phyloP scores from a whole-genome alignment of 331 rosid genomes.

The Quercus lobata region DNA sequence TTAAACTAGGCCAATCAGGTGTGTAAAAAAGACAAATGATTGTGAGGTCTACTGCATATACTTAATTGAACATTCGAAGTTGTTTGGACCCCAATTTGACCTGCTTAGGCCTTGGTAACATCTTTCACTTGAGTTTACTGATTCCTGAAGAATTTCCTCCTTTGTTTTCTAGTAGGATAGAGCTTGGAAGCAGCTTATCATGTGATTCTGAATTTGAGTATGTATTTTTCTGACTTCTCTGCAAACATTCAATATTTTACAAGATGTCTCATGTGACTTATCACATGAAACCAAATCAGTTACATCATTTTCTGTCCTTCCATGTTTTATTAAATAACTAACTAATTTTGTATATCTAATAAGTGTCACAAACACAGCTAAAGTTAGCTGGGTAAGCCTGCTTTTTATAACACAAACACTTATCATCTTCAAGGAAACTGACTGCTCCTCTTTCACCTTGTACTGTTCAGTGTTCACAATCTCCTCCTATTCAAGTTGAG shows the following conservation, averaged over 20 bases:
- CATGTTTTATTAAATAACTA: slow-evolving; percentile 22
- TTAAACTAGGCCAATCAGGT: too few relatives aligned
- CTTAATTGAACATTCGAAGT: too few relatives aligned
- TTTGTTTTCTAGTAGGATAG: slow-evolving; percentile 29
- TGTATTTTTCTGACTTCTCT: slow-evolving; percentile 40
- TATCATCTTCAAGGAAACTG: slow-evolving; percentile 23
- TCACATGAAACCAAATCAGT: slow-evolving; percentile 54
- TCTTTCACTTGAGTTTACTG: neutral
- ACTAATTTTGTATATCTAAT: slow-evolving; percentile 8
- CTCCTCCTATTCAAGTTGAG: neutral
- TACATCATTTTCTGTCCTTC: slow-evolving; percentile 26
- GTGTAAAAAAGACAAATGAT: too few relatives aligned
- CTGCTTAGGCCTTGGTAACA: neutral
- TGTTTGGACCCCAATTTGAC: neutral
- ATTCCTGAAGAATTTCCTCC: slow-evolving; percentile 1
- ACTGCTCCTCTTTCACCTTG: neutral
- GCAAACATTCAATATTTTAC: slow-evolving; percentile 33
- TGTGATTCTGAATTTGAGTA: slow-evolving; percentile 52
- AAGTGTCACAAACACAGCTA: slow-evolving; percentile 48
- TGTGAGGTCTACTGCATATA: too few relatives aligned
- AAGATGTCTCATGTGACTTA: slow-evolving; percentile 47
- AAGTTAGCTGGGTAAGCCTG: slow-evolving; percentile 49
- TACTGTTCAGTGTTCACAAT: neutral
- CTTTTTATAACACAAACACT: slow-evolving; percentile 22
- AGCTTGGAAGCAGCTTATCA: slow-evolving; percentile 60